Base-by-base conservation (phyloP, 2,329 filamentous ascomycete species). In the Ambrosiella beaveri region DNA sequence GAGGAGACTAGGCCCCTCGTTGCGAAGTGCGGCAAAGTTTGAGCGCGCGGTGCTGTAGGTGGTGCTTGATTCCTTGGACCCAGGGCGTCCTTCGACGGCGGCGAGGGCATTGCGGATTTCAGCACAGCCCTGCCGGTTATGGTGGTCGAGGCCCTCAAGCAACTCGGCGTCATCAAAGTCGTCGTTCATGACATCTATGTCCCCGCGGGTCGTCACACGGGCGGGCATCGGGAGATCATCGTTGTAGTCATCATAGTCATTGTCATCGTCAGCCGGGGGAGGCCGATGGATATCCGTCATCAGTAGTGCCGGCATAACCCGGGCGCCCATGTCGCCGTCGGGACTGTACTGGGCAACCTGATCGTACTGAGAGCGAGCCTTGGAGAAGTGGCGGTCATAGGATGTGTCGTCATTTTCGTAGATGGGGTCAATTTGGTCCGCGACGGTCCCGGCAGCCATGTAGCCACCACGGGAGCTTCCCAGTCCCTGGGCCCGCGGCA, bases 121-220 rank as follows among this genome's bases (percentile, higher is more conserved):
- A 17, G 50, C 56, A 4, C 55, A 60, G 44, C 59, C 59, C 1
- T 49, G 41, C 13, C 47, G 17, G 15, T 59, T 60, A 7, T 56
- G 50, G 17, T 66, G 67, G 50, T 70, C 69, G 65, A 74, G 71
- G 52, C 71, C 72, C 1, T 73, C 69, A 15, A 80, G 69, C 7
- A 81, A 68, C 61, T 80, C 77, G 1, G 75, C 73, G 1, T 73
- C 75, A 61, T 80, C 77, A 1, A 80, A 71, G 40, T 79, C 76
- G 0, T 73, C 73, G 51, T 79, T 76, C 78, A 78, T 81, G 61
- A 76, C 75, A 58, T 76, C 75, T 1, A 81, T 77, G 38, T 80
- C 78, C 36, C 45, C 39, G 7, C 56, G 62, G 13, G 49, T 11
- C 4, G 38, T 17, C 7, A 40, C 7, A 7, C 36, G 27, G 27